Base-by-base conservation (phyloP, 495 filamentous ascomycete genomes). In the Annulohypoxylon nitens region DNA sequence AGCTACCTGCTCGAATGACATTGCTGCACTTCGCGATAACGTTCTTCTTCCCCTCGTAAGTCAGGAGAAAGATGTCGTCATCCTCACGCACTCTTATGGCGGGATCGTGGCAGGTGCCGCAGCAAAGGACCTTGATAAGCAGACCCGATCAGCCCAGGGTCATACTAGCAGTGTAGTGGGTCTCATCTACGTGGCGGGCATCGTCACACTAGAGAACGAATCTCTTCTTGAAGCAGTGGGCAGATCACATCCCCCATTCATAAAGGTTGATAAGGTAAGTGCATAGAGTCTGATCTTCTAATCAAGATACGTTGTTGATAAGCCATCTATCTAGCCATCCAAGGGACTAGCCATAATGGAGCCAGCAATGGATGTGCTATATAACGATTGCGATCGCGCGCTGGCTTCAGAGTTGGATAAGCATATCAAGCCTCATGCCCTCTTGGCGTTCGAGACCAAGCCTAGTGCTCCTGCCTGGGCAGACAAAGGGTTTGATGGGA, bases 71-170 rank as follows among this genome's bases (percentile, higher is more conserved):
- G 39, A 66, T 8, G 39, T 58, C n/a, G 63, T 58, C 39, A 23
- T 66, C 23, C 10, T 47, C 12, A 36, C 62, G 0, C 62, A 65
- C 25, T 65, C 62, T 3, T 66, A 66, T 33, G 63, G 63, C 12
- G 50, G 34, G 9, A 18, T 64, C 48, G 34, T 39, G 5, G 20
- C 34, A 18, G 37, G 50, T 51, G 33, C 37, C 26, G 62, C 62
- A 12, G 62, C 50, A 0, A 65, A 65, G 62, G 51, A 43, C 10
- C 62, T 65, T 34, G 62, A 57, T 25, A 65, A 65, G 30, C 9
- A 57, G 14, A 45, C 62, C 12, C 62, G 62, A 8, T 12, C 11
- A 20, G 16, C 18, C n/a, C 20, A 65, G 45, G 50, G 62, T 1
- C 37, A 55, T n/a, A 36, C 6, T 0, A 51, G 62, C 3, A 39